Base-by-base conservation (phyloP, 2,329 filamentous ascomycete genomes). In the Claviceps purpurea region DNA sequence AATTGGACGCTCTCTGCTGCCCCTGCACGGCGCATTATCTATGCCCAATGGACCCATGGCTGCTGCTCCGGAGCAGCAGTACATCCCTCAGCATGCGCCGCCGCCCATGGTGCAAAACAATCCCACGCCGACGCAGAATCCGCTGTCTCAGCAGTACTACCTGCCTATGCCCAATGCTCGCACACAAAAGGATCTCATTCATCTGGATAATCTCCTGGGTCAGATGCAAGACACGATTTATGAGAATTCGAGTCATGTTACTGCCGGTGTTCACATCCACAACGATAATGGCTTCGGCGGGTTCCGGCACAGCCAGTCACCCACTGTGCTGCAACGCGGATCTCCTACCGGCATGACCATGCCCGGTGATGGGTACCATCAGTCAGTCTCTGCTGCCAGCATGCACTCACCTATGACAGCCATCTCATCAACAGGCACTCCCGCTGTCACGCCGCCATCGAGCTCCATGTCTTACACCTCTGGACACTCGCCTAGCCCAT, bases 181-280 rank as follows among this genome's bases (percentile, higher is more conserved):
- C 63, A 96, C 90, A 48, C 95, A 97, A 77, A 89, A 82, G 66
- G 93, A 98, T 65, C 76, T 98, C 44, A 74, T 95, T 65, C 89
- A 95, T 66, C 90, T 97, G 62, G 93, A 97, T 67, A 86, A 89
- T 64, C 87, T 97, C 67, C 79, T 98, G 52, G 89, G 95, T 70
- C 89, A 96, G 70, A 91, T 97, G 76, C 90, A 96, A 70, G 84
- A 85, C 57, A 96, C 91, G 46, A 89, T 97, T 48, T 97, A 97
- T 65, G 93, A 97, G 71, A 95, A 85, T 66, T 84, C 89, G 52
- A 87, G 83, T 60, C 84, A 89, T 49, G 84, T 89, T 37, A 87
- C 88, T 2, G 84, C 85, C 44, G 86, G 87, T 53, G 79, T 94
- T 54, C 85, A 87, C 60, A 81, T 89, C 56, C 81, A 87, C 49